Conservation (phyloP, 495 filamentous ascomycete species). For the Aspergillus carlsbadensis region DNA sequence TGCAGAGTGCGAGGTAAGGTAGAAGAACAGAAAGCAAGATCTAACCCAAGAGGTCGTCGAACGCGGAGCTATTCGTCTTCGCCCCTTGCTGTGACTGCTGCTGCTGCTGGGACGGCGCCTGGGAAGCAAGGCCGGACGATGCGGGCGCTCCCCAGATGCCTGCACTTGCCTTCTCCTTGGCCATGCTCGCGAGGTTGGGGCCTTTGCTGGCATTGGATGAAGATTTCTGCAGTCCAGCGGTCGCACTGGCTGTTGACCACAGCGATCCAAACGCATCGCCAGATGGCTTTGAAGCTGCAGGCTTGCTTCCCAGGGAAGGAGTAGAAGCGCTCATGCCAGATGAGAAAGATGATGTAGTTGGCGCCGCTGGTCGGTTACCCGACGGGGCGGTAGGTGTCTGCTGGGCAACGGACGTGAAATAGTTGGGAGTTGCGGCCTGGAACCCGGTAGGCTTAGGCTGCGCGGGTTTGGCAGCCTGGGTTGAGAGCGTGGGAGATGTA, state of each 20-base stretch:
- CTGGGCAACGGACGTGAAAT: constrained; percentile 77
- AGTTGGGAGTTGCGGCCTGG: constrained; percentile 82
- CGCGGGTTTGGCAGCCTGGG: constrained; percentile 43
- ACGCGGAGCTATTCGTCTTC: constrained; percentile 44
- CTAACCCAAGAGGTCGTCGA: constrained; percentile 69
- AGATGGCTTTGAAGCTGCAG: constrained; percentile 52
- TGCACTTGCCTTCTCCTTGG: constrained; percentile 91
- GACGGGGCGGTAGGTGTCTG: constrained; percentile 17
- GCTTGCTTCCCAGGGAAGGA: constrained; percentile 36
- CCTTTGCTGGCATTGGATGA: constrained; percentile 63
- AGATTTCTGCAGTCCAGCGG: constrained; percentile 75
- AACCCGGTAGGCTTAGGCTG: constrained; percentile 59
- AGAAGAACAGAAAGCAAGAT: constrained; percentile 4
- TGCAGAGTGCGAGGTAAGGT: background rate
- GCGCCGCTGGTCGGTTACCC: constrained; percentile 30
- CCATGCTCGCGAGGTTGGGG: constrained; percentile 81
- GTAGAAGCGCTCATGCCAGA: constrained; percentile 35
- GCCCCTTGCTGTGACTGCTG: constrained; percentile 33
- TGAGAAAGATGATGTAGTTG: constrained; percentile 38
- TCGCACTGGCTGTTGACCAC: constrained; percentile 76
- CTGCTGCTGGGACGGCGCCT: constrained; percentile 27
- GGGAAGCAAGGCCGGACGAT: constrained; percentile 35
- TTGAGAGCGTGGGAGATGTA: constrained; percentile 47
- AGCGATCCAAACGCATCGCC: constrained; percentile 87
- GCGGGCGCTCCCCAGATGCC: constrained; percentile 85